phyloP scores from a whole-genome alignment of 176 grass and related monocot species.

The Carex littledalei region DNA sequence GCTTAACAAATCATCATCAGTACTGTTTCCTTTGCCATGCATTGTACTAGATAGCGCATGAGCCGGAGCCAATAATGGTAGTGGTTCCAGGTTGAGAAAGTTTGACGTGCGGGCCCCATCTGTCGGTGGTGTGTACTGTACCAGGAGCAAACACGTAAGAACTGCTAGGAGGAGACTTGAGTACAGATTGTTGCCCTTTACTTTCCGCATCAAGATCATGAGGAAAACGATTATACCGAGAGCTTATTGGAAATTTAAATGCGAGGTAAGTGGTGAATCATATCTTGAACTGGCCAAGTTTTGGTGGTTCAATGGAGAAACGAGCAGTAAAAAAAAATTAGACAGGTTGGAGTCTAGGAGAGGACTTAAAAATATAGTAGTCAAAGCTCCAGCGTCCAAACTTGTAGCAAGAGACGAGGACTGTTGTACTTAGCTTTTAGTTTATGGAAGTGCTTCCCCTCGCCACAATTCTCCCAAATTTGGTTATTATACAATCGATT shows the following conservation, averaged over 20 bases:
- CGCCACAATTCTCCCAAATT: background rate
- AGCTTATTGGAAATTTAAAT: background rate
- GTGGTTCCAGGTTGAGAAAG: conserved; percentile 27
- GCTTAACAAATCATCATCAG: conserved; percentile 7
- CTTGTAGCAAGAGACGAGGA: background rate
- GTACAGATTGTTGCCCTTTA: conserved; percentile 15
- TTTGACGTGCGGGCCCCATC: conserved; percentile 45
- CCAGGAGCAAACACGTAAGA: conserved; percentile 40
- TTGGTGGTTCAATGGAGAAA: background rate
- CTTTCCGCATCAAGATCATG: background rate
- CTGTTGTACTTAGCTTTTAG: background rate
- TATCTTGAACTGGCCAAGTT: background rate
- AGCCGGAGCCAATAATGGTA: conserved; percentile 16
- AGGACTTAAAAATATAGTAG: background rate
- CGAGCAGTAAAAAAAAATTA: background rate
- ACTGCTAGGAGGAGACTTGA: conserved; percentile 36
- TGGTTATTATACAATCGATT: background rate
- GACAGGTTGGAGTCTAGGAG: background rate
- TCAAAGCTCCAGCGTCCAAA: background rate
- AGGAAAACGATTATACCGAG: too few species aligned
- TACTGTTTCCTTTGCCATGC: background rate
- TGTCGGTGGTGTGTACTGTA: conserved; percentile 25
- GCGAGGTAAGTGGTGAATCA: background rate
- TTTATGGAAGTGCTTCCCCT: background rate
- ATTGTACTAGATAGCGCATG: background rate